Evolutionary conservation across 2,329 filamentous ascomycete species (phyloP).

Genomic region (Salinomyces thailandicus): DNA sequence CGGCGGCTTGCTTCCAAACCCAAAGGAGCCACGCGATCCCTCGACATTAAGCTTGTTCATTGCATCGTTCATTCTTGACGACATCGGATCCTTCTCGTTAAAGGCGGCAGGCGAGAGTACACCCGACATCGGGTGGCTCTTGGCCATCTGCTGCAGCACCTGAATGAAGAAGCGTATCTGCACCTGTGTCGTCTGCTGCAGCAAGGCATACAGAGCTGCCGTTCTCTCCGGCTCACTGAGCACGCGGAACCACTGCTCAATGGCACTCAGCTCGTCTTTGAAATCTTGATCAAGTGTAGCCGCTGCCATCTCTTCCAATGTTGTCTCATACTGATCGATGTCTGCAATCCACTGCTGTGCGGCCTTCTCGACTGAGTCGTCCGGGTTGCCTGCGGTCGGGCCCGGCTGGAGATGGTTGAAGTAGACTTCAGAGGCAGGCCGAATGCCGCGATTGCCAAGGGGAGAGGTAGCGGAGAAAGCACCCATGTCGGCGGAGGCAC

Average conservation of each 20-base stretch:
- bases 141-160: conserved; percentile 97
- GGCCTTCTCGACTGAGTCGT: conserved; percentile 85
- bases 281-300: conserved; percentile 99
- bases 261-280: conserved; percentile 96
- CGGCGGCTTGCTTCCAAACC: conserved; percentile 53
- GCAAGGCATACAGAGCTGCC: conserved; percentile 82
- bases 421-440: conserved; percentile 85
- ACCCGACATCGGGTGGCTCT: conserved; percentile 93
- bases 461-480: conserved; percentile 56
- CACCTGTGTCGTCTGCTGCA: conserved; percentile 97
- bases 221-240: conserved; percentile 94
- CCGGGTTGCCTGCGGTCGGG: conserved; percentile 56
- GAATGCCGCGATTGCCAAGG: conserved; percentile 65
- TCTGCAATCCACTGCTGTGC: conserved; percentile 98
- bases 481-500: conserved; percentile 93
- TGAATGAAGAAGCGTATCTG: conserved; percentile 99
- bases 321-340: conserved; percentile 98
- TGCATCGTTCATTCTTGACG: conserved; percentile 85
- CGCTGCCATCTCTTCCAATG: conserved; percentile 95
- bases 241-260: conserved; percentile 98
- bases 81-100: conserved; percentile 94
- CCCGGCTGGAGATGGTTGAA: conserved; percentile 67
- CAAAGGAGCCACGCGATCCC: conserved; percentile 74
- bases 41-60: conserved; percentile 93
- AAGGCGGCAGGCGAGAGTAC: conserved; percentile 91